A percentile compares a stretch with the other conserved stretches of the same genome.
Evolutionary conservation across 768 basidiomycete species (phyloP).

Genomic region (button mushroom (Agaricus bisporus)): DNA sequence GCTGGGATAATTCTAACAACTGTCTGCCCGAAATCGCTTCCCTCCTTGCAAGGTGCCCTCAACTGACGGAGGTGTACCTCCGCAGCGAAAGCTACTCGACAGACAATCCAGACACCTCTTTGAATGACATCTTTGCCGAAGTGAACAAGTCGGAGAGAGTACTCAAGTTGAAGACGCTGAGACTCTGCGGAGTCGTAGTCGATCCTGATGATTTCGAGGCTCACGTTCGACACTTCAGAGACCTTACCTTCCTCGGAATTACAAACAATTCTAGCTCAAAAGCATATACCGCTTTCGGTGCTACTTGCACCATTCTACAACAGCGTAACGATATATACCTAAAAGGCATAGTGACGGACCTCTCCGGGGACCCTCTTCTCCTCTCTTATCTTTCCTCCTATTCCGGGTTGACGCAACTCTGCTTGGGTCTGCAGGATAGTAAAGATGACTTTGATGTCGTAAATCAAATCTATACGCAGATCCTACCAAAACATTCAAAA

Average conservation of each 20-base stretch:
- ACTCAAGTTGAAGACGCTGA: background rate
- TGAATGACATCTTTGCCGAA: background rate
- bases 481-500: background rate
- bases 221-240: background rate
- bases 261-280: background rate
- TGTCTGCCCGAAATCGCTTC: background rate
- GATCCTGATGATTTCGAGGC: background rate
- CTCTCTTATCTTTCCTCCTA: background rate
- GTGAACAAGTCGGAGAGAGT: background rate
- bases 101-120: background rate
- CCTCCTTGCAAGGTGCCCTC: constrained; percentile 1
- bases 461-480: background rate
- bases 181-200: background rate
- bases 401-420: background rate
- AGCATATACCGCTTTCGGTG: background rate
- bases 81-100: background rate
- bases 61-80: background rate
- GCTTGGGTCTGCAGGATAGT: background rate
- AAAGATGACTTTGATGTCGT: background rate
- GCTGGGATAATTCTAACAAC: background rate
- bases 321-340: background rate
- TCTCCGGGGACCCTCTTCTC: background rate
- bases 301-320: background rate
- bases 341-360: background rate
- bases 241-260: background rate